Evolutionary conservation across 768 basidiomycete genomes (phyloP), one percentile per base, ranked within the genome.

Genomic region (Cystofilobasidium capitatum): DNA sequence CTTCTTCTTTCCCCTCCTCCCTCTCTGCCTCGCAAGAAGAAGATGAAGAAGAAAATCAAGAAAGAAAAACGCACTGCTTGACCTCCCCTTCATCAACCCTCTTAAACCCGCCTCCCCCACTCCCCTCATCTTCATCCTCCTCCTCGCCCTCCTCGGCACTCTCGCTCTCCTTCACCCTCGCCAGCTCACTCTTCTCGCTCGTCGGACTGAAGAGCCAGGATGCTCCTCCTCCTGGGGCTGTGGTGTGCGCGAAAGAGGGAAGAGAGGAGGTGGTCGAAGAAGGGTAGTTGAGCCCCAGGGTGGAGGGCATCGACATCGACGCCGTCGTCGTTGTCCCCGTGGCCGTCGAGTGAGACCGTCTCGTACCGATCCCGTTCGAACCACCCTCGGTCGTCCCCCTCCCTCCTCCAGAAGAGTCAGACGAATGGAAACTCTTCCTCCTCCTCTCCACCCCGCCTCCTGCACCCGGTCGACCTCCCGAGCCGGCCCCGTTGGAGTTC

Each of bases 191-290:
- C 20, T 35, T 45, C 1, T 61, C 66, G n/a, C 35, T 40, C 33
- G 39, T 39, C 4, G 66, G 66, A 44, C 58, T 47, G 47, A 54
- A 61, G 13, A 62, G 40, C 59, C 66, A 61, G 13, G 51, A 57
- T 20, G 39, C 58, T 44, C 26, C 9, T 12, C 17, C 17, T 35
- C 35, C 2, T 47, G 29, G 20, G 10, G 20, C 49, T 31, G 29
- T n/a, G 16, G 37, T n/a, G 6, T 3, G 31, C 1, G 26, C 37
- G 16, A 17, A 33, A 4, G 42, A 22, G 20, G 35, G 24, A 1
- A 36, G 57, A 9, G 12, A 24, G 58, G 12, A 14, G 33, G 29
- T 26, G n/a, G n/a, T n/a, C n/a, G n/a, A n/a, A n/a, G n/a, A n/a
- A 22, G 17, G 14, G 36, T 24, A 60, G 47, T 35, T 47, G 64